phyloP scores from a whole-genome alignment of 2,329 filamentous ascomycete genomes.

The Atkinsonella hypoxylon region DNA sequence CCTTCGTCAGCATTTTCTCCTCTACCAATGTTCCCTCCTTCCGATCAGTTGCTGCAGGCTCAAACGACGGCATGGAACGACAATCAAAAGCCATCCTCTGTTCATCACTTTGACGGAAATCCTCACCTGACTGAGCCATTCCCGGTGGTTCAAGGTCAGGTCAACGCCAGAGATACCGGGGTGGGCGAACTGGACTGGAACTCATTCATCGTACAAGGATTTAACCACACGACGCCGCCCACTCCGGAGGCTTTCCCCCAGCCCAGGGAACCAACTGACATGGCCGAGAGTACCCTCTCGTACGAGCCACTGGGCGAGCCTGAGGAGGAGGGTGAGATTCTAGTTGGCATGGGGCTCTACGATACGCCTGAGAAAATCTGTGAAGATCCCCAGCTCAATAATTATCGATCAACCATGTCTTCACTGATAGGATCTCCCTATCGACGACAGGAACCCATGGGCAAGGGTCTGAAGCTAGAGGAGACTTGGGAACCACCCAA shows the following conservation, averaged over 20 bases:
- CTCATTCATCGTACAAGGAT: constrained; percentile 31
- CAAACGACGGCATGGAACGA: constrained; percentile 26
- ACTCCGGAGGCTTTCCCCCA: constrained; percentile 48
- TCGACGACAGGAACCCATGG: constrained; percentile 34
- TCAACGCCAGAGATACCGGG: constrained; percentile 8
- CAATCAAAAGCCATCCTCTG: constrained; percentile 17
- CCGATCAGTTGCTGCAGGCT: constrained; percentile 28
- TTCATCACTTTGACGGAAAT: constrained; percentile 14
- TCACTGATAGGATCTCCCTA: constrained; percentile 41
- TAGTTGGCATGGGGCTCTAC: constrained; percentile 76
- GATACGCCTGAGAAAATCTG: constrained; percentile 51
- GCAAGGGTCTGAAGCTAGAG: constrained; percentile 70
- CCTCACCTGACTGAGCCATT: constrained; percentile 19
- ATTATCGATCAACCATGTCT: constrained; percentile 42
- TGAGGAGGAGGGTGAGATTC: constrained; percentile 55
- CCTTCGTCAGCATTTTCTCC: constrained; percentile 44
- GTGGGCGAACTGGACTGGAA: constrained; percentile 29
- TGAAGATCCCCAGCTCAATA: constrained; percentile 37
- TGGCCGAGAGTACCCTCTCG: constrained; percentile 36
- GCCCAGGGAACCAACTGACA: constrained; percentile 34
- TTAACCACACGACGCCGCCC: constrained; percentile 40
- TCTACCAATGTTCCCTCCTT: constrained; percentile 29
- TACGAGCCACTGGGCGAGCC: constrained; percentile 38
- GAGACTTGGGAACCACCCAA: constrained; percentile 67
- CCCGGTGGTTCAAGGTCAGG: constrained; percentile 12